Base-by-base conservation (phyloP, 2,329 filamentous ascomycete species). In the Fusarium mangiferae region DNA sequence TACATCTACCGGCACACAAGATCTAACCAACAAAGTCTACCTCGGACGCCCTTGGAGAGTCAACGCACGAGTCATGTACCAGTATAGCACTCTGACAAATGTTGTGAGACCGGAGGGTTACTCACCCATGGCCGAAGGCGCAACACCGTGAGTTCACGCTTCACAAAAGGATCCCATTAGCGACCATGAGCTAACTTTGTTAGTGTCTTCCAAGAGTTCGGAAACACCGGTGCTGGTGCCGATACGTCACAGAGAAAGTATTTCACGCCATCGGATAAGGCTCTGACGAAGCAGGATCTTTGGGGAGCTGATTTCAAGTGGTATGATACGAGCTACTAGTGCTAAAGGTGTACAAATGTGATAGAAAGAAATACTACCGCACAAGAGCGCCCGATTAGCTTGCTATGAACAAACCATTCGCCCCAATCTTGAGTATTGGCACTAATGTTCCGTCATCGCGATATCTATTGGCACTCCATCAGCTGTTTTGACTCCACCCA, bases 391-490 rank as follows among this genome's bases (percentile, higher is more conserved):
- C 3, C 3, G 15, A 1, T 30, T 17, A 13, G 6, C 14, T 48
- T 30, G 0, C 20, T 48, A 17, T 30, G 11, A 18, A n/a, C 11
- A 11, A 22, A 22, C 3, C 1, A 48, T 6, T 22, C 6, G 0
- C 20, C 9, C 11, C 26, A 9, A 30, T 18, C 5, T 14, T 10
- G 4, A 28, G 13, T 4, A 2, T 22, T 3, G 22, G 7, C n/a
- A 20, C 22, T 14, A 3, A 3, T 13, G 8, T 24, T 51, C n/a
- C n/a, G 2, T 7, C 5, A 2, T 28, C 15, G 20, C 18, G 6
- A 22, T 28, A 18, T n/a, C 24, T 36, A 58, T 13, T 15, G 35
- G 18, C 15, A 30, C 3, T 39, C 20, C 15, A 59, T 26, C 12
- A 41, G n/a, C 6, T 56, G 22, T 12, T 44, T 42, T 6, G 58